These are phyloP conservation scores for Phycomyces blakesleeanus DNA, from an alignment of 192 early-diverging fungal species.

Conservation along the genomic window DNA sequence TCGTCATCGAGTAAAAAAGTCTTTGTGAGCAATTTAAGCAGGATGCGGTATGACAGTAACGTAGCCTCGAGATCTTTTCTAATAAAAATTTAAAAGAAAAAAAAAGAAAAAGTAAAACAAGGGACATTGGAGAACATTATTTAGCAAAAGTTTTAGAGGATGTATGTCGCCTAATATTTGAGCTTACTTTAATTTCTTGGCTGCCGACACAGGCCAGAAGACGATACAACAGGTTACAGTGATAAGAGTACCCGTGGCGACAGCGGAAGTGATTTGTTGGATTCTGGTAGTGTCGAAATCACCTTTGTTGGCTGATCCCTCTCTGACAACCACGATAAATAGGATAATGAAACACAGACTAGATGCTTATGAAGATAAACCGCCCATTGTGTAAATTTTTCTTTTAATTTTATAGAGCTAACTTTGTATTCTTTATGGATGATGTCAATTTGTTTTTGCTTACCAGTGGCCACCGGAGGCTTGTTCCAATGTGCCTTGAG, in stretches of 20 bases:
- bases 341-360: constrained; percentile 53
- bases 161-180: not conserved
- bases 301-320: constrained; percentile 42
- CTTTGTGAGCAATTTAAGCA: constrained; percentile 63
- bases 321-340: constrained; percentile 45
- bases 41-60: constrained; percentile 51
- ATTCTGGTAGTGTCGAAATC: constrained; percentile 43
- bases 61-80: constrained; percentile 50
- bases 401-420: not conserved
- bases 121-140: too few species aligned
- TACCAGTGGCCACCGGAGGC: constrained; percentile 52
- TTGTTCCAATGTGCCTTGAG: constrained; percentile 51
- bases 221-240: constrained; percentile 39
- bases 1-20: constrained; percentile 59
- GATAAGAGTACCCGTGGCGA: constrained; percentile 42
- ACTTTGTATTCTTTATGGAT: not conserved
- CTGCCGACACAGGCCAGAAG: constrained; percentile 53
- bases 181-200: constrained; percentile 47
- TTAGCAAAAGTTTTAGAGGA: not conserved
- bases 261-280: constrained; percentile 39
- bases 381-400: not conserved
- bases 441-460: constrained; percentile 1
- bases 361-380: constrained; percentile 24
- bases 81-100: too few species aligned
- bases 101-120: too few species aligned